Conservation (phyloP, 1,284 basidiomycete species). For the Ganoderma boninense region DNA sequence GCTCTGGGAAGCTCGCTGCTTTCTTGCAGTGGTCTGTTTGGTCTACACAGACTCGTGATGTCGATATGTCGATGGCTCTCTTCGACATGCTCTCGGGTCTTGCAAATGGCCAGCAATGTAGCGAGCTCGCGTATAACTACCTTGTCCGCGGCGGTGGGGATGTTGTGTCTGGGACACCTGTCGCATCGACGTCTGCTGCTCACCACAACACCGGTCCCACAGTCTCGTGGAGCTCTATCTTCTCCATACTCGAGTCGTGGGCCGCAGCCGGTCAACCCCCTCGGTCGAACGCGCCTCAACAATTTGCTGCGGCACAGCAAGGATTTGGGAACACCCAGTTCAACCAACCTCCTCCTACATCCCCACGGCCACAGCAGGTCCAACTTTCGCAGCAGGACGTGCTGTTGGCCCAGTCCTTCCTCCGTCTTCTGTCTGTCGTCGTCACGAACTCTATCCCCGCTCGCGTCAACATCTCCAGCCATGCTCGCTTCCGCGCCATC, state of each 20-base stretch:
- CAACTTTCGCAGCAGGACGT: constrained; percentile 76
- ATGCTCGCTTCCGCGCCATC: constrained; percentile 83
- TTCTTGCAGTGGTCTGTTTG: constrained; percentile 91
- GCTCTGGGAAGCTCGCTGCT: constrained; percentile 72
- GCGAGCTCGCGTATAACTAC: constrained; percentile 87
- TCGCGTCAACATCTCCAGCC: constrained; percentile 80
- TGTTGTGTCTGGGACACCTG: constrained; percentile 62
- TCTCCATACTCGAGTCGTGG: constrained; percentile 64
- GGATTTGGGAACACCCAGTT: constrained; percentile 43
- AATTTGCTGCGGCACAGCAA: constrained; percentile 36
- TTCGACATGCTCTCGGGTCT: constrained; percentile 92
- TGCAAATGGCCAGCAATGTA: constrained; percentile 84
- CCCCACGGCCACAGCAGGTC: constrained; percentile 52
- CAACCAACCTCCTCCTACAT: constrained; percentile 41
- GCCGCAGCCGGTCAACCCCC: constrained; percentile 43
- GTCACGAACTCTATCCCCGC: constrained; percentile 82
- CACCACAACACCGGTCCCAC: constrained; percentile 44
- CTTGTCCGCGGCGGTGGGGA: constrained; percentile 74
- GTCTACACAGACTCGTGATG: constrained; percentile 80
- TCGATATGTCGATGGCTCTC: constrained; percentile 78
- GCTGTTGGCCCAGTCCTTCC: constrained; percentile 81
- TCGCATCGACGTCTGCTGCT: constrained; percentile 39
- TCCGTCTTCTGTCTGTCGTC: constrained; percentile 84
- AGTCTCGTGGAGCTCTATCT: constrained; percentile 60
- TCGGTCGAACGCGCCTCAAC: constrained; percentile 37